Evolutionary conservation across 345 rosid genomes (phyloP).

Genomic region (Garcia nutans): DNA sequence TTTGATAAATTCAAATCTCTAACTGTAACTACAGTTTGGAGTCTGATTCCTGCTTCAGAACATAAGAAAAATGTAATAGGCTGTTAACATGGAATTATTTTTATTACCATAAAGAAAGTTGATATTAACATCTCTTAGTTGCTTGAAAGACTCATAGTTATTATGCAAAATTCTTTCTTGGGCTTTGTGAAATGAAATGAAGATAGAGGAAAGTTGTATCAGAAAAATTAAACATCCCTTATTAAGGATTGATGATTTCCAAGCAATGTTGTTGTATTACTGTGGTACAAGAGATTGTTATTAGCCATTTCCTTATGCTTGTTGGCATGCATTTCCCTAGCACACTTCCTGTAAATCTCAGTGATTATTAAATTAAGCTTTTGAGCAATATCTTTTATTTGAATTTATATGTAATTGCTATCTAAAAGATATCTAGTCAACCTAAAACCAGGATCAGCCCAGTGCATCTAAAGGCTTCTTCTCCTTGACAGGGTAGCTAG

Average conservation of each 20-base stretch:
- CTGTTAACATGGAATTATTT: neutral
- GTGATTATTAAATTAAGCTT: constrained; percentile 4
- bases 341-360: neutral
- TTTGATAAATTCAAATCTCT: neutral
- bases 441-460: neutral
- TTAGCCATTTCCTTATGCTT: neutral
- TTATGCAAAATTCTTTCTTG: neutral
- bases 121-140: neutral
- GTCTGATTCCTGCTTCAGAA: neutral
- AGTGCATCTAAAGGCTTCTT: neutral
- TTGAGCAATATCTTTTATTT: neutral
- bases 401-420: constrained; percentile 1
- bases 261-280: neutral
- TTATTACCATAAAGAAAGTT: neutral
- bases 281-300: constrained; percentile 2
- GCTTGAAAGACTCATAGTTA: neutral
- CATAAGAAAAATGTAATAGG: neutral
- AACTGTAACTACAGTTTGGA: neutral
- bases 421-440: neutral
- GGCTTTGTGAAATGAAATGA: neutral
- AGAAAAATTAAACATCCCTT: neutral
- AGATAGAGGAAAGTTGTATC: neutral
- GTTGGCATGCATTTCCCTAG: neutral
- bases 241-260: neutral
- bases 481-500: constrained; percentile 64